Base-by-base conservation (phyloP, 305 asterid genomes). In the Rubia balearica region DNA sequence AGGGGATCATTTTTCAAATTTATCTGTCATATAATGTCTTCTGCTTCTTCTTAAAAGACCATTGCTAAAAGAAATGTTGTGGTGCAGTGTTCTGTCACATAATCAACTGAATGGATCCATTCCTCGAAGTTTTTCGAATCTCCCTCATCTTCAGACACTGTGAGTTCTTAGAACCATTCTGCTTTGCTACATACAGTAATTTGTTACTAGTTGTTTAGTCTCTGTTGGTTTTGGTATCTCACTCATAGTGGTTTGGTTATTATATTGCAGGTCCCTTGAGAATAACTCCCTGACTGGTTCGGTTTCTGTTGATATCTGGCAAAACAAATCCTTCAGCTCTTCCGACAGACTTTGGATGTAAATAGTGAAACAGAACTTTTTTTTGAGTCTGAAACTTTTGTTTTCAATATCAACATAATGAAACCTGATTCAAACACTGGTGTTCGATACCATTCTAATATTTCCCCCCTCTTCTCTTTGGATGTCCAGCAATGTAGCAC, bases 141-240 rank as follows among this genome's bases (percentile, higher is more conserved):
- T 81, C 68, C 83, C 83, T 21, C 74, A 21, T 70, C 88, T 84
- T 65, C 84, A 84, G 74, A 76, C 76, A 71, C 83, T 84, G 88
- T 79, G 77, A 81, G 88, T 65, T 55, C 56, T 70, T 73, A 45
- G 63, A 33, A 56, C 62, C 53, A 8, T 38, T 36, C 6, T 51
- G 16, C 45, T 5, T 30, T 12, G n/a, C 56, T 16, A 17, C 57
- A 49, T 42, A 41, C 7, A 16, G 41, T 51, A 21, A 6, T 5
- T 9, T 48, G 65, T 19, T 61, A 14, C 27, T 55, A 5, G 17
- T 19, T 19, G 40, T 27, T 17, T 42, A 59, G 67, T 45, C 8
- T 64, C 46, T 22, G 3, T 17, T 73, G 62, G 41, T 13, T 68
- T 60, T 36, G 30, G 30, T 38, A 45, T 51, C 2, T 41, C 59